Conservation (phyloP, 495 filamentous ascomycete genomes). For the Letharia columbiana region DNA sequence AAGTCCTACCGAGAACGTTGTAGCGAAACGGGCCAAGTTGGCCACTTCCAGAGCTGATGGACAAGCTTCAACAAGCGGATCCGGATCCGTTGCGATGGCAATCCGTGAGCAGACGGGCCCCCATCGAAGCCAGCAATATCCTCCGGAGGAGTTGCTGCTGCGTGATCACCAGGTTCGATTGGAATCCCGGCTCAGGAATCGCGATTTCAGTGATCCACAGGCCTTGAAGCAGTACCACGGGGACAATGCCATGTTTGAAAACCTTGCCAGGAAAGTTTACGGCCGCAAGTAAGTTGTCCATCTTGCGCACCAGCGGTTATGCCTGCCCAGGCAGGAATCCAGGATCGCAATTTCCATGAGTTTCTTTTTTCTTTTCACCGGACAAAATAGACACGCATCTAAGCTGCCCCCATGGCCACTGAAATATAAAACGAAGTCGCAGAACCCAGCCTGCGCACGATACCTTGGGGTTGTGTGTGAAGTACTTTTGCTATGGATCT, state of each 20-base stretch:
- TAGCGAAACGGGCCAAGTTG: conserved; percentile 19
- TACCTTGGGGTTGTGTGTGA: not conserved
- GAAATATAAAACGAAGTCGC: conserved; percentile 6
- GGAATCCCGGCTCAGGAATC: conserved; percentile 15
- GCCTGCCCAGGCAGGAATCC: not conserved
- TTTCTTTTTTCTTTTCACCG: conserved; percentile 1
- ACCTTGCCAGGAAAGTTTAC: conserved; percentile 15
- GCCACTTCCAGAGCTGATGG: not conserved
- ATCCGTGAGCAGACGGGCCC: not conserved
- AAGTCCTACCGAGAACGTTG: conserved; percentile 10
- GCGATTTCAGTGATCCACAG: conserved; percentile 19
- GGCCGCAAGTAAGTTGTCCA: conserved; percentile 11
- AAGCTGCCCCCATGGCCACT: not conserved
- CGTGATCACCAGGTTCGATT: conserved; percentile 18
- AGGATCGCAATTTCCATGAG: not conserved
- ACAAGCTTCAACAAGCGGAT: not conserved
- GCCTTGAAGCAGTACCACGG: conserved; percentile 16
- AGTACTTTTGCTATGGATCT: conserved; percentile 2
- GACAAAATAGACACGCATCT: not conserved
- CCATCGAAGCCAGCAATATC: not conserved
- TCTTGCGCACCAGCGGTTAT: conserved; percentile 7
- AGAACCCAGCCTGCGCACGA: conserved; percentile 16
- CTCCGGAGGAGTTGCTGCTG: conserved; percentile 15
- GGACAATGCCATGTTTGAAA: conserved; percentile 19
- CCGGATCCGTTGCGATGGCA: not conserved